These are phyloP conservation scores for Somion occarium DNA, from an alignment of 1,284 basidiomycete genomes.

Conservation along the genomic window DNA sequence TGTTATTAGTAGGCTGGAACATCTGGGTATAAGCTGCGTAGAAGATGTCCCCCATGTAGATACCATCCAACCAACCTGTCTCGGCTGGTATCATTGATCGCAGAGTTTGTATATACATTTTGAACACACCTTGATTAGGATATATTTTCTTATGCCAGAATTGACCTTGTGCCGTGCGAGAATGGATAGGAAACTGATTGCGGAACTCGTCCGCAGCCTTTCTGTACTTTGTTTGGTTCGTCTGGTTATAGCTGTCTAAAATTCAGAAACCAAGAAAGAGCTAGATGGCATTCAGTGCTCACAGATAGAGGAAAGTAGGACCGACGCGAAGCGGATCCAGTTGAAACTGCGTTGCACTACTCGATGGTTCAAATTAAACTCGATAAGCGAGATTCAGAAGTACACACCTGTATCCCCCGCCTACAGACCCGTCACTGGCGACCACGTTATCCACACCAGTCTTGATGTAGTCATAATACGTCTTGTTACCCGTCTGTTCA, in stretches of 20 bases:
- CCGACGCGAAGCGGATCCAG: slow-evolving; percentile 11
- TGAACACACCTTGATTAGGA: slow-evolving; percentile 34
- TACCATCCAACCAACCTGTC: slow-evolving; percentile 42
- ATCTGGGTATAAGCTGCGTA: slow-evolving; percentile 36
- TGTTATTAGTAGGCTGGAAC: slow-evolving; percentile 34
- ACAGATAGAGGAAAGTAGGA: slow-evolving; percentile 11
- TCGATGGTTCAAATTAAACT: neutral
- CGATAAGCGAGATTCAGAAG: neutral
- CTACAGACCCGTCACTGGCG: slow-evolving; percentile 8
- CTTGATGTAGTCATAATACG: slow-evolving; percentile 11
- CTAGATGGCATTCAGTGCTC: neutral
- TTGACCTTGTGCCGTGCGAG: slow-evolving; percentile 12
- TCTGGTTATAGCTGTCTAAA: slow-evolving; percentile 5
- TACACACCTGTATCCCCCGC: slow-evolving; percentile 10
- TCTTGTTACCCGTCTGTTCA: slow-evolving; percentile 10
- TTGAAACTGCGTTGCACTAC: slow-evolving; percentile 10
- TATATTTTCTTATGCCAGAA: slow-evolving; percentile 30
- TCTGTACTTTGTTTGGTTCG: slow-evolving; percentile 9
- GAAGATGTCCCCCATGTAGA: slow-evolving; percentile 46
- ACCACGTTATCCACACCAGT: slow-evolving; percentile 11
- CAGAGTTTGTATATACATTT: neutral
- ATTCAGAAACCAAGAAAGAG: too few relatives aligned
- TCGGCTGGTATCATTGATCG: neutral
- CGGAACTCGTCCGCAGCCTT: slow-evolving; percentile 9
- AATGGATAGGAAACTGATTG: slow-evolving; percentile 6